Conservation (phyloP, 148 eudicot species). For the Vaccinium macrocarpon region DNA sequence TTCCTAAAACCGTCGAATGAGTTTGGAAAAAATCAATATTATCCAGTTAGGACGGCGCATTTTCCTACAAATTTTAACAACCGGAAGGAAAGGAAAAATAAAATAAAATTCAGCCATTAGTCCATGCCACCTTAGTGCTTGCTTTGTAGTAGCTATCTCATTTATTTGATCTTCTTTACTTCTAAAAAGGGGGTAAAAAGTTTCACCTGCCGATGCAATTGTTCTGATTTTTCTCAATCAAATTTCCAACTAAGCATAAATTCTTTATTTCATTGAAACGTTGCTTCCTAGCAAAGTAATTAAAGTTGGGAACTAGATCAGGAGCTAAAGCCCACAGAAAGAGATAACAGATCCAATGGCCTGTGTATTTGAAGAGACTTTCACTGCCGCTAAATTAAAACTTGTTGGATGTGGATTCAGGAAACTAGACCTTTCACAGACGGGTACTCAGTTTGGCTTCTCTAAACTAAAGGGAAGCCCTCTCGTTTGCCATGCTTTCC, state of each 20-base stretch:
- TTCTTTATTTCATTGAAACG: neutral
- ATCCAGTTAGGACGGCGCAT: neutral
- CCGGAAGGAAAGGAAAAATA: no score
- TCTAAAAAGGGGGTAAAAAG: neutral
- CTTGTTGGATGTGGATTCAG: neutral
- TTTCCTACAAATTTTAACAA: no score
- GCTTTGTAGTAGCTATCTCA: neutral
- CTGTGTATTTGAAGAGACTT: neutral
- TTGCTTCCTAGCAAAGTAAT: neutral
- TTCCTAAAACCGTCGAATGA: no score
- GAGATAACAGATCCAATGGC: neutral
- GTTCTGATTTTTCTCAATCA: neutral
- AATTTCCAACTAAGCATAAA: neutral
- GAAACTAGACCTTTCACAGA: neutral
- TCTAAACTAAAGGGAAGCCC: neutral
- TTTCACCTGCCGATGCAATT: neutral
- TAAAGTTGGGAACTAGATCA: neutral
- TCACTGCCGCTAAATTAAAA: neutral
- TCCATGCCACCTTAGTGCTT: no score
- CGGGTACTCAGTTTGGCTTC: neutral
- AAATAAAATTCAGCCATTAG: no score
- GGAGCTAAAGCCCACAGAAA: neutral
- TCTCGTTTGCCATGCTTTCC: neutral
- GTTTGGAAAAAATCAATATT: no score
- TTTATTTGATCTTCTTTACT: neutral